phyloP scores from a whole-genome alignment of 2,329 filamentous ascomycete species.

The Pseudocercospora musae region DNA sequence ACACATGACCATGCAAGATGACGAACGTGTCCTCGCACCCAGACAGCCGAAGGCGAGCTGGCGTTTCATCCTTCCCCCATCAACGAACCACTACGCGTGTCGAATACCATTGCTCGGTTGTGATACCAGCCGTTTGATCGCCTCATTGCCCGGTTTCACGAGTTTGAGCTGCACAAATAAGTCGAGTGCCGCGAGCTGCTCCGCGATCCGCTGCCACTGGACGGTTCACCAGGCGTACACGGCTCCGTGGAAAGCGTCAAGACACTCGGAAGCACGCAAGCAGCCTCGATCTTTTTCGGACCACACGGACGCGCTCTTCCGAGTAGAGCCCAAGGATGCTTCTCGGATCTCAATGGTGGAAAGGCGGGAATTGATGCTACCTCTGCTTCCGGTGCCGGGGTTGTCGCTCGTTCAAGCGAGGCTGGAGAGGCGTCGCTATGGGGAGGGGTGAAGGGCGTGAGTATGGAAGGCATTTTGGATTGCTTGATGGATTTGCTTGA shows the following conservation, averaged over 20 bases:
- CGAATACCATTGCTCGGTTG: not conserved
- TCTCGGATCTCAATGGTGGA: slow-evolving; percentile 14
- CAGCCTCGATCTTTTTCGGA: slow-evolving; percentile 8
- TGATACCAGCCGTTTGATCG: slow-evolving; percentile 1
- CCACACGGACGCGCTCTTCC: not conserved
- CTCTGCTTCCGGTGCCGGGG: not conserved
- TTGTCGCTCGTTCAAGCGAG: not conserved
- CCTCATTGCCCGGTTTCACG: not conserved
- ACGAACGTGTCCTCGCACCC: too few relatives aligned
- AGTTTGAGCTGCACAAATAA: not conserved
- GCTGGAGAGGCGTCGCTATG: not conserved
- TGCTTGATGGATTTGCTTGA: not conserved
- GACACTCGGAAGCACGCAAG: slow-evolving; percentile 11
- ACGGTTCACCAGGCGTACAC: slow-evolving; percentile 3
- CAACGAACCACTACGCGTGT: not conserved
- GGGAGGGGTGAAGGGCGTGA: slow-evolving; percentile 1
- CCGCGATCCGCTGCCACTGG: not conserved
- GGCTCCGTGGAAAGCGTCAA: slow-evolving; percentile 11
- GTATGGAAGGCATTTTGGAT: not conserved
- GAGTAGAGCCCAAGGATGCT: slow-evolving; percentile 15
- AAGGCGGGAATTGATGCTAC: not conserved
- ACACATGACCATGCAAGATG: not conserved
- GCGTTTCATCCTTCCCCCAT: not conserved
- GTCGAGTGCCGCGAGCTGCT: not conserved
- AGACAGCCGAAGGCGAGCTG: too few relatives aligned